Percentiles rank a stretch among this genome's conserved stretches.
phyloP scores from a whole-genome alignment of 2,329 filamentous ascomycete genomes.

The Mycosphaerella arachidis region DNA sequence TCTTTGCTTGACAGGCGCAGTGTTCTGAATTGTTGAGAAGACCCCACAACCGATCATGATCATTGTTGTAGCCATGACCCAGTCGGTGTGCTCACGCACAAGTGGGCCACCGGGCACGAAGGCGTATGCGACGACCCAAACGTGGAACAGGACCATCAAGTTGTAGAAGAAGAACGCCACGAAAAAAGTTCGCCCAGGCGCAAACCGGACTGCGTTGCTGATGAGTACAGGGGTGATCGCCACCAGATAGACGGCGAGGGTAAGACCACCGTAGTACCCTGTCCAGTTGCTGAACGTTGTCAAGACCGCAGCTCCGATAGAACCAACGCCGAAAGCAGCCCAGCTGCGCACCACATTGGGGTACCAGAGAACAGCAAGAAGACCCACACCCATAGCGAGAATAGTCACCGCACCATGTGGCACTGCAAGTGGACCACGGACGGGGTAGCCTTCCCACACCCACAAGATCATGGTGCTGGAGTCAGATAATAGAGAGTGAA shows the following conservation, averaged over 20 bases:
- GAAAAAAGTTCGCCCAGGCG: constrained; percentile 76
- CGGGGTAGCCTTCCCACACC: constrained; percentile 95
- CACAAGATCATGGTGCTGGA: constrained; percentile 98
- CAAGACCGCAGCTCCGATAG: constrained; percentile 70
- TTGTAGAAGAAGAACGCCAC: constrained; percentile 89
- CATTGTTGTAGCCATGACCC: constrained; percentile 88
- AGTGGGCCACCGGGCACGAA: constrained; percentile 93
- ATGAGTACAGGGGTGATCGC: constrained; percentile 73
- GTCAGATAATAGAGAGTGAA: constrained; percentile 91
- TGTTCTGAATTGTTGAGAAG: constrained; percentile 58
- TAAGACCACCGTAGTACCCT: constrained; percentile 80
- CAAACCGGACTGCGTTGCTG: constrained; percentile 68
- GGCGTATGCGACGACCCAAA: constrained; percentile 97
- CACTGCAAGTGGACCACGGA: constrained; percentile 79
- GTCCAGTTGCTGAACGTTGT: constrained; percentile 77
- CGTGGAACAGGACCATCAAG: constrained; percentile 90
- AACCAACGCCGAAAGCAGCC: constrained; percentile 73
- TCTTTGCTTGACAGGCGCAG: constrained; percentile 38
- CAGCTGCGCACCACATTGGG: constrained; percentile 71
- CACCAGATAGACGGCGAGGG: constrained; percentile 73
- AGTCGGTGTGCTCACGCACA: constrained; percentile 90
- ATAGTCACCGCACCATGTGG: constrained; percentile 89
- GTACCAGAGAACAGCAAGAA: constrained; percentile 69
- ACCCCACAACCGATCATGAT: constrained; percentile 77
- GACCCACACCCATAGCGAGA: constrained; percentile 76